Evolutionary conservation across 768 basidiomycete species (phyloP), one percentile per base, ranked within the genome.

Genomic region (Leucocoprinus sp.): DNA sequence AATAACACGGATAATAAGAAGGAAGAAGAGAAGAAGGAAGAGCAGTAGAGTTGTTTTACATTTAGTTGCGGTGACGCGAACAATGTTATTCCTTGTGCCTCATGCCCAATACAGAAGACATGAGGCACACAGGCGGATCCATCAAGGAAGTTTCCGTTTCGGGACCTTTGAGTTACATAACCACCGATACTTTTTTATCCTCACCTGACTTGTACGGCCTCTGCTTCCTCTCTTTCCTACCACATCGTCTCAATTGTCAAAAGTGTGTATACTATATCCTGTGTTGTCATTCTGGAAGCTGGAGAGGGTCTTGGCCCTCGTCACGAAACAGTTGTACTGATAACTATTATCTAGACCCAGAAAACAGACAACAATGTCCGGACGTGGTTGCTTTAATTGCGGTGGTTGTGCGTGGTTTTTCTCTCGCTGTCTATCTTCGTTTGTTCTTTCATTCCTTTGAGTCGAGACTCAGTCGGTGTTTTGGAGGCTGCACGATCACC

Each of bases 301-400:
- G 39, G 22, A 22, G 39, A 42, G 46, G 11, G 15, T 9, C 17
- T 15, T 24, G 22, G 31, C 9, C 27, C 37, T 31, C 41, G 34
- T 33, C 42, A 40, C 35, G 39, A 43, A 11, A 26, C 22, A 28
- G 14, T n/a, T 4, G 24, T 35, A 48, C 46, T 48, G 39, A 48
- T 48, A 5, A 27, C 40, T 42, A 27, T 19, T 34, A 23, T 50
- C 36, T 44, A 50, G 57, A 37, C 55, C 48, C 49, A 37, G 38
- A 43, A 28, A 45, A 45, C 49, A 43, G 33, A 44, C 50, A 8
- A 37, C 38, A 50, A 80, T 78, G 76, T 72, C 77, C 56, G 70
- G 73, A 48, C 74, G 87, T 60, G 85, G 83, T 65, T 91, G 88
- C 65, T 91, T 84, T 60, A 90, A 88, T 65, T 91, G 88, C 72